Evolutionary conservation across 768 basidiomycete species (phyloP).

Genomic region (Rubroboletus pulcherrimus): DNA sequence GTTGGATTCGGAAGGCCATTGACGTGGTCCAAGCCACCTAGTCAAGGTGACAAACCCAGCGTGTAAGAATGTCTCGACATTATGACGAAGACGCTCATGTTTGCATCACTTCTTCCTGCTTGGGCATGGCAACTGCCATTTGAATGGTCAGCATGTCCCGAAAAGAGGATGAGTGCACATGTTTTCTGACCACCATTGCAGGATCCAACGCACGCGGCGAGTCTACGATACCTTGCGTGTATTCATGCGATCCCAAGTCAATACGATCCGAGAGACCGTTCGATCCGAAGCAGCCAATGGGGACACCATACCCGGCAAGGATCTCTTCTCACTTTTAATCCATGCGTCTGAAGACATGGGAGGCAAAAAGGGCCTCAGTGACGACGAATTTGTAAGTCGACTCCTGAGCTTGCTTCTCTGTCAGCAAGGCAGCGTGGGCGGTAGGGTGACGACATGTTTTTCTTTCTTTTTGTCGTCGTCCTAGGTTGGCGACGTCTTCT

Average conservation of each 20-base stretch:
- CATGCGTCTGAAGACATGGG: constrained; percentile 14
- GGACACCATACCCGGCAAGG: background rate
- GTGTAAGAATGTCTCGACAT: constrained; percentile 9
- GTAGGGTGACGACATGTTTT: background rate
- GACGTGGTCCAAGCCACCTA: constrained; percentile 7
- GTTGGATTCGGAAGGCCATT: constrained; percentile 18
- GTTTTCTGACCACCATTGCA: background rate
- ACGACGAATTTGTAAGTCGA: constrained; percentile 15
- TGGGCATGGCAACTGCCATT: constrained; percentile 22
- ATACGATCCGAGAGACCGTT: background rate
- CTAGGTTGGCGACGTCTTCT: constrained; percentile 49
- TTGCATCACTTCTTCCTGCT: constrained; percentile 3
- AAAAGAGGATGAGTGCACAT: no score
- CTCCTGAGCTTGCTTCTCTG: background rate
- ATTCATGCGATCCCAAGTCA: constrained; percentile 16
- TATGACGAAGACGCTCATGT: constrained; percentile 1
- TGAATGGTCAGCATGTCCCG: constrained; percentile 2
- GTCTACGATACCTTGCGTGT: constrained; percentile 15
- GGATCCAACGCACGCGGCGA: constrained; percentile 13
- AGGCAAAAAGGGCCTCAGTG: constrained; percentile 10
- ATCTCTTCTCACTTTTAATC: constrained; percentile 14
- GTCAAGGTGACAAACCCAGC: constrained; percentile 3
- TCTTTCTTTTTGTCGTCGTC: no score
- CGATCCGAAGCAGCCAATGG: background rate
- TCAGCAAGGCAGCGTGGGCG: background rate